Evolutionary conservation across 2,329 filamentous ascomycete species (phyloP), one percentile per base, ranked within the genome.

Genomic region (Colletotrichum filicis): DNA sequence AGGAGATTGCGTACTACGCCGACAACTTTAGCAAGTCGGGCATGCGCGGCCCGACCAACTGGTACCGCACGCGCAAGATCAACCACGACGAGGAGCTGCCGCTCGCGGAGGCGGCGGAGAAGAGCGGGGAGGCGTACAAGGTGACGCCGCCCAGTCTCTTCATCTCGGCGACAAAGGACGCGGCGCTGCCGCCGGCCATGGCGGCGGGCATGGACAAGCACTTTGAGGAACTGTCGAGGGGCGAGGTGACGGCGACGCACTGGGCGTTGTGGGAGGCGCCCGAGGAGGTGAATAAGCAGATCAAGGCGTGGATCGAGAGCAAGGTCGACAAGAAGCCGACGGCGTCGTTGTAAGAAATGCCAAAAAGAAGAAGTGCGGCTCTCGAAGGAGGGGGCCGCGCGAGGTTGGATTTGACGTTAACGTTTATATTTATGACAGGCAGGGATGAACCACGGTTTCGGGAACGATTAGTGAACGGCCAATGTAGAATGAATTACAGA

Each of bases 181-280:
- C 78, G 0, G 93, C 95, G 1, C 85, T 98, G 76, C 93, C 92
- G 69, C 91, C 94, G 0, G 84, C 87, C 52, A 90, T 98, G 89
- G 89, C 92, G 1, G 83, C 82, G 28, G 89, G 89, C 0, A 98
- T 98, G 94, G 91, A 91, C 24, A 85, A 87, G 75, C 84, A 85
- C 74, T 90, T 96, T 73, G 88, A 89, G 2, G 87, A 90, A 59
- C 82, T 97, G 78, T 93, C 89, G 8, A 86, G 88, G 73, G 87
- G 84, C 9, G 90, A 93, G 80, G 92, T 98, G 8, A 67, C 92
- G 46, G 88, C 92, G 0, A 86, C 88, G 22, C 97, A 98, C 83
- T 98, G 96, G 96, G 94, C 92, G 58, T 83, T 97, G 79, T 92
- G 91, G 86, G 90, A 98, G 85, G 90, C 89, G 75, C 88, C 92